Evolutionary conservation across 495 filamentous ascomycete species (phyloP).

Genomic region (Aspergillus haitiensis): DNA sequence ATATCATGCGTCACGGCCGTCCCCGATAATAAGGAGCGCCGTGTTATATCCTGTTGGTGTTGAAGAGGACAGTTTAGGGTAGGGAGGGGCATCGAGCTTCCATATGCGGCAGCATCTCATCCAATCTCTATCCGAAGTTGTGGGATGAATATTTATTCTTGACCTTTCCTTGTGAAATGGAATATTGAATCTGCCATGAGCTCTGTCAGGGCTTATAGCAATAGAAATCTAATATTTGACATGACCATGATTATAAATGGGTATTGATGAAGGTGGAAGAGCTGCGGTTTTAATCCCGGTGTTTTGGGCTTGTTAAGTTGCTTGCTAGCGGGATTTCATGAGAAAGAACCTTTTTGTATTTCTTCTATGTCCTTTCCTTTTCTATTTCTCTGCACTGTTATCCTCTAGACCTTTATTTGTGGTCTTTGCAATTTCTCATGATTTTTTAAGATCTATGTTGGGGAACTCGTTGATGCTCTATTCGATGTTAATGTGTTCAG

Average conservation of each 20-base stretch:
- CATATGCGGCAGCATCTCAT: constrained; percentile 5
- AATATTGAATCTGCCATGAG: constrained; percentile 2
- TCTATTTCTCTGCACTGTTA: constrained; percentile 23
- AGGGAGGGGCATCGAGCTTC: constrained; percentile 2
- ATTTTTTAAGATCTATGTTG: constrained; percentile 11
- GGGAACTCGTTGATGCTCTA: constrained; percentile 17
- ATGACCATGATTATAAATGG: constrained; percentile 23
- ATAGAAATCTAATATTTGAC: constrained; percentile 19
- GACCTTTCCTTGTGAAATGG: constrained; percentile 6
- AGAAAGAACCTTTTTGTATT: not conserved
- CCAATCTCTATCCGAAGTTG: not conserved
- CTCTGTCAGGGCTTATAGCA: constrained; percentile 11
- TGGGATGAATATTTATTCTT: too few species aligned
- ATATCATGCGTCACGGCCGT: constrained; percentile 45
- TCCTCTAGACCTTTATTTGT: constrained; percentile 22
- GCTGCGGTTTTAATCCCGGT: constrained; percentile 12
- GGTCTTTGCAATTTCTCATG: constrained; percentile 11
- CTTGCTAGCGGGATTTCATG: constrained; percentile 8
- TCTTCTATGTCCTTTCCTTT: not conserved
- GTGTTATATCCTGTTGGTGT: constrained; percentile 7
- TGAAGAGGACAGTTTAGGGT: not conserved
- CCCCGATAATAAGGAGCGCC: constrained; percentile 15
- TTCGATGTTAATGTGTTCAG: constrained; percentile 40
- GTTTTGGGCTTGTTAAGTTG: constrained; percentile 16
- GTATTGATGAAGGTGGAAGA: constrained; percentile 19